Base-by-base conservation (phyloP, 768 basidiomycete species). In the Kwoniella sp. region DNA sequence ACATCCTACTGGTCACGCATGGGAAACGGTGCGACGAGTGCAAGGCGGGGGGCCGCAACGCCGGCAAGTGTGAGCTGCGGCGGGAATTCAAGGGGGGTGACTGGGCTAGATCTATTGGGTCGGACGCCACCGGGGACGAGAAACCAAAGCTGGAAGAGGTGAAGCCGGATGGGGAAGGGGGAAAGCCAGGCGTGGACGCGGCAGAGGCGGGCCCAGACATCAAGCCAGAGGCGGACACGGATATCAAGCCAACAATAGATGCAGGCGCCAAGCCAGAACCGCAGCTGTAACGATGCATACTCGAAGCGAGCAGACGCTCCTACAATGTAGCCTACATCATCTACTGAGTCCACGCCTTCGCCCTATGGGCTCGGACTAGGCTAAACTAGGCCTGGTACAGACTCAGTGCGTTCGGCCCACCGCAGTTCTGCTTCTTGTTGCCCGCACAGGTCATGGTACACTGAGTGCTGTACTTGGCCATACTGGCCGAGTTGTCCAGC, bases 1-100 rank as follows among this genome's bases (percentile, higher is more conserved):
- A 71, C 39, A 61, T 63, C 17, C 46, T 71, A 31, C 54, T 71
- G 33, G 65, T 69, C 23, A 50, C 59, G 7, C 70, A 71, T 47
- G 70, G 70, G 20, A 67, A 65, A 39, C 46, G 43, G 17, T 70
- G 68, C 47, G 59, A 54, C 17, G 65, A 67, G 27, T 67, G 65
- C 34, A 67, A 67, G 36, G 65, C 65, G 6, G 65, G 65, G 20
- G 65, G 61, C 8, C 57, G 48, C 49, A 39, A 29, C 19, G 25
- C 40, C 2, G 60, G 59, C 0, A 59, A 60, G 15, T 67, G 65
- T 44, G 61, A 63, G 46, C 49, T 67, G 17, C 45, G 65, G 33
- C 52, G 34, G 25, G 61, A 58, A 4, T 66, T 66, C 53, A 56
- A 42, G n/a, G n/a, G n/a, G n/a, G n/a, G n/a, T n/a, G n/a, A n/a